Evolutionary conservation across 768 basidiomycete species (phyloP).

Genomic region (Boletus subcaerulescens): DNA sequence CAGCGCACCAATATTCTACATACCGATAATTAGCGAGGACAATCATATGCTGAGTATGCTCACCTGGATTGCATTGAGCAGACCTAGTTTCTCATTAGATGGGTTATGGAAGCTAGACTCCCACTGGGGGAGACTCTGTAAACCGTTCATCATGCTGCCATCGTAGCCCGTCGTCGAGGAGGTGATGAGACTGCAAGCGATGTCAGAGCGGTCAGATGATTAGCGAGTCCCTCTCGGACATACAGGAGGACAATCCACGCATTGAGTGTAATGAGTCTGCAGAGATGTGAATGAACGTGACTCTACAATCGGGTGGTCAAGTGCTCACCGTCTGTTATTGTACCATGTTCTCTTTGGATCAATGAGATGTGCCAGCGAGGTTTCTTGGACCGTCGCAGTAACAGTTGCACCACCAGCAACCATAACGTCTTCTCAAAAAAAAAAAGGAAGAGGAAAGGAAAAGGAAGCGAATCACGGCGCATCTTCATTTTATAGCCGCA

Average conservation of each 20-base stretch:
- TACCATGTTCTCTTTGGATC: slow-evolving; percentile 73
- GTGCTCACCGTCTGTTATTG: slow-evolving; percentile 64
- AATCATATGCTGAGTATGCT: background rate
- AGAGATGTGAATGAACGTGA: background rate
- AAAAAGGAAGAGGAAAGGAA: slow-evolving; percentile 1
- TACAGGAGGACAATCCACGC: slow-evolving; percentile 69
- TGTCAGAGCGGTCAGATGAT: background rate
- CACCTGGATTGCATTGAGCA: slow-evolving; percentile 75
- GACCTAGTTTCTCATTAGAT: slow-evolving; percentile 54
- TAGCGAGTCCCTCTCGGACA: slow-evolving; percentile 14
- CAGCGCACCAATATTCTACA: slow-evolving; percentile 65
- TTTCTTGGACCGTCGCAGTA: slow-evolving; percentile 18
- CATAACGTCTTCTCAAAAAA: slow-evolving; percentile 38
- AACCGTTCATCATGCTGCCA: slow-evolving; percentile 77
- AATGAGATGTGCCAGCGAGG: slow-evolving; percentile 51
- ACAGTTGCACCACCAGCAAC: slow-evolving; percentile 42
- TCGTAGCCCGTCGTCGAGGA: slow-evolving; percentile 77
- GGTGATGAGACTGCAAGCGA: slow-evolving; percentile 55
- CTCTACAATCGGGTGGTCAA: background rate
- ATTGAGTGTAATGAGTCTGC: slow-evolving; percentile 59
- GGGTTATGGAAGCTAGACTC: slow-evolving; percentile 55
- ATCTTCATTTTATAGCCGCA: too few relatives aligned
- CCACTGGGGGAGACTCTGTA: slow-evolving; percentile 70
- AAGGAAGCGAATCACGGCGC: background rate
- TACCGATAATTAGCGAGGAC: background rate